These are phyloP conservation scores for Mediolabrus comicus DNA, from an alignment of 108 stramenopile species.

Conservation along the genomic window DNA sequence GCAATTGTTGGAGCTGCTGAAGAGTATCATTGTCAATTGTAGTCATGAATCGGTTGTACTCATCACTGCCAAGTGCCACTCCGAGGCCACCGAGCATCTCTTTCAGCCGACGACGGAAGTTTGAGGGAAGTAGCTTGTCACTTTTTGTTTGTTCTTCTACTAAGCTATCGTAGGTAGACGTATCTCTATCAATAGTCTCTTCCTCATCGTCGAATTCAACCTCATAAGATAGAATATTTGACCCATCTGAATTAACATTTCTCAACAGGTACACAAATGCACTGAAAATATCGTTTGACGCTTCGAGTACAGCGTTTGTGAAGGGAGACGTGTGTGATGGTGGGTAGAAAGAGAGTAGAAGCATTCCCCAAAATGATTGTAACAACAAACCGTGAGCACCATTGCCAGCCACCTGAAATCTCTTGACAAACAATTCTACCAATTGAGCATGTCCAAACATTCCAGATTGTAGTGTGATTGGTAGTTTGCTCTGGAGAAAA, in stretches of 20 bases:
- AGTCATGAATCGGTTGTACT: not conserved
- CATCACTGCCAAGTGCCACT: not conserved
- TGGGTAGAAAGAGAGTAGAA: constrained; percentile 38
- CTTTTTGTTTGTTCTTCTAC: not conserved
- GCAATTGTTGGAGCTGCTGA: not conserved
- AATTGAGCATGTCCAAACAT: constrained; percentile 30
- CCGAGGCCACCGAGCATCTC: not conserved
- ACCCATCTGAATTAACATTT: constrained; percentile 18
- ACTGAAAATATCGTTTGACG: constrained; percentile 30
- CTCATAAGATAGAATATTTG: constrained; percentile 34
- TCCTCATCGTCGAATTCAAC: constrained; percentile 35
- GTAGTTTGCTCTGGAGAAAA: constrained; percentile 13
- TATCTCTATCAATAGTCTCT: constrained; percentile 10
- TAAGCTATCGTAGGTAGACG: not conserved
- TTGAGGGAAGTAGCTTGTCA: not conserved
- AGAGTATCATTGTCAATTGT: not conserved
- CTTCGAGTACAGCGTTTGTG: constrained; percentile 3
- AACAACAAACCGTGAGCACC: constrained; percentile 36
- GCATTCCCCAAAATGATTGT: constrained; percentile 39
- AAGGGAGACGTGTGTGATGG: constrained; percentile 4
- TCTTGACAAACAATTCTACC: constrained; percentile 19
- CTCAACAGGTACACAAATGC: constrained; percentile 4
- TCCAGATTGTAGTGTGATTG: not conserved
- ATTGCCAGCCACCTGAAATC: constrained; percentile 31
- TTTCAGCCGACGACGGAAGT: not conserved